Conservation (phyloP, 345 rosid genomes). For the Salix suchowensis region DNA sequence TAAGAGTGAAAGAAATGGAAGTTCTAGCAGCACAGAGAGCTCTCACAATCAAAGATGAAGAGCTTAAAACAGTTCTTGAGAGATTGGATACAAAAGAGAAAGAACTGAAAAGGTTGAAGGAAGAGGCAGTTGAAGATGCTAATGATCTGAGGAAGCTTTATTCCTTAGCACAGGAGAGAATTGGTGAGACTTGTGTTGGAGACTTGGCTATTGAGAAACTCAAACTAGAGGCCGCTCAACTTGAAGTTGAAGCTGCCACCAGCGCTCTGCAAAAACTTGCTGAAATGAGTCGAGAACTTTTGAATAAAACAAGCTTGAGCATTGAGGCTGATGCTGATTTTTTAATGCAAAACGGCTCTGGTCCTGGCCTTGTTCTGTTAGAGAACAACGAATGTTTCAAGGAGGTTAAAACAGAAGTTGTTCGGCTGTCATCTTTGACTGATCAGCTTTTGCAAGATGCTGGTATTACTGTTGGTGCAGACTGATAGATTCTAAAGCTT, state of each 20-base stretch:
- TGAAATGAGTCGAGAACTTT: slow-evolving; percentile 62
- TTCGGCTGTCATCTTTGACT: slow-evolving; percentile 53
- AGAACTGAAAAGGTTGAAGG: slow-evolving; percentile 54
- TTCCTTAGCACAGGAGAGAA: slow-evolving; percentile 60
- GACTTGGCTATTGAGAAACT: slow-evolving; percentile 75
- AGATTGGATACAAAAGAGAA: slow-evolving; percentile 48
- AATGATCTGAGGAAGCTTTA: slow-evolving; percentile 57
- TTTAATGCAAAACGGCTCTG: slow-evolving; percentile 15
- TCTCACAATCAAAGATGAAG: slow-evolving; percentile 58
- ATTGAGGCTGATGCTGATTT: slow-evolving; percentile 28
- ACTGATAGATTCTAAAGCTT: slow-evolving; percentile 15
- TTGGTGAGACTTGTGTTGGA: slow-evolving; percentile 56
- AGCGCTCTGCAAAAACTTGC: slow-evolving; percentile 60
- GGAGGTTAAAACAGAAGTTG: slow-evolving; percentile 49
- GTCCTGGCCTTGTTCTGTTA: slow-evolving; percentile 5
- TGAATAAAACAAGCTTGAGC: slow-evolving; percentile 45
- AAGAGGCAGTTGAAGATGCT: slow-evolving; percentile 55
- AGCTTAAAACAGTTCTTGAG: slow-evolving; percentile 41
- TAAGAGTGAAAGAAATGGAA: slow-evolving; percentile 65
- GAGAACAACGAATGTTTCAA: slow-evolving; percentile 37
- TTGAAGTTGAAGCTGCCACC: slow-evolving; percentile 79
- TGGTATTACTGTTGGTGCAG: slow-evolving; percentile 36
- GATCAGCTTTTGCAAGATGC: slow-evolving; percentile 66
- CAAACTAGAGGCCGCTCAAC: slow-evolving; percentile 71
- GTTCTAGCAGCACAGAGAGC: slow-evolving; percentile 55